Percentiles rank a stretch among this genome's conserved stretches.
Evolutionary conservation across 345 rosid genomes (phyloP).

Genomic region (Alliaria petiolata): DNA sequence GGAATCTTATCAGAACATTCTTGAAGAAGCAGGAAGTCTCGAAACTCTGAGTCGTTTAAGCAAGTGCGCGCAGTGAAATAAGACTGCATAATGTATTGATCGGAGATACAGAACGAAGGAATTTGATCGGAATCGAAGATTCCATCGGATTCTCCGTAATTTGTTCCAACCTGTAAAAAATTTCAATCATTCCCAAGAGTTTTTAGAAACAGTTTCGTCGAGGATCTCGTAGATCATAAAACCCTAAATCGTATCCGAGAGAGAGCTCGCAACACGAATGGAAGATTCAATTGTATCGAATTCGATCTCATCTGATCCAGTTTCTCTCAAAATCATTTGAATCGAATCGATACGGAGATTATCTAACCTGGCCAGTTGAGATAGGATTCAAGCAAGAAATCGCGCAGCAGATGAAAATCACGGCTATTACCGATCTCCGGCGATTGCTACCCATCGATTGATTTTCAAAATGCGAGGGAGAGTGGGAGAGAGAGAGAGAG

Average conservation of each 20-base stretch:
- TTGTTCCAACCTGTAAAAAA: conserved; percentile 5
- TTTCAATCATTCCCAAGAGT: background rate
- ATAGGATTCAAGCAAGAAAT: background rate
- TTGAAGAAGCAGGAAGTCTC: conserved; percentile 40
- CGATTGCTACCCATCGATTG: conserved; percentile 16
- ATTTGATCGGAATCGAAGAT: background rate
- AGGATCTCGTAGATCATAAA: background rate
- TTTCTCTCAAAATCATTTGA: background rate
- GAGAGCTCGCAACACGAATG: too few relatives aligned
- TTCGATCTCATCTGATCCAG: background rate
- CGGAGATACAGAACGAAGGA: conserved; percentile 12
- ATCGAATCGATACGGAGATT: background rate
- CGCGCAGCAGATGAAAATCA: conserved; percentile 9
- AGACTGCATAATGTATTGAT: conserved; percentile 48
- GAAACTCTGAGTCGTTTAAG: conserved; percentile 44
- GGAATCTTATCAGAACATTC: conserved; percentile 29
- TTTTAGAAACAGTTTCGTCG: background rate
- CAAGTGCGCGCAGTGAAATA: conserved; percentile 48
- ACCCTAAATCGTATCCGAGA: background rate
- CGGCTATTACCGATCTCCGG: background rate
- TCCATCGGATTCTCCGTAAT: background rate
- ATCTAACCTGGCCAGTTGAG: conserved; percentile 2
- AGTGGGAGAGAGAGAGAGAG: background rate
- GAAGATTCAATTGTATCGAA: too few relatives aligned
- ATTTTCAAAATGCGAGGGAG: background rate